These are phyloP conservation scores for Pichia kudriavzevii DNA, from an alignment of 1,139 yeast species.

Conservation along the genomic window DNA sequence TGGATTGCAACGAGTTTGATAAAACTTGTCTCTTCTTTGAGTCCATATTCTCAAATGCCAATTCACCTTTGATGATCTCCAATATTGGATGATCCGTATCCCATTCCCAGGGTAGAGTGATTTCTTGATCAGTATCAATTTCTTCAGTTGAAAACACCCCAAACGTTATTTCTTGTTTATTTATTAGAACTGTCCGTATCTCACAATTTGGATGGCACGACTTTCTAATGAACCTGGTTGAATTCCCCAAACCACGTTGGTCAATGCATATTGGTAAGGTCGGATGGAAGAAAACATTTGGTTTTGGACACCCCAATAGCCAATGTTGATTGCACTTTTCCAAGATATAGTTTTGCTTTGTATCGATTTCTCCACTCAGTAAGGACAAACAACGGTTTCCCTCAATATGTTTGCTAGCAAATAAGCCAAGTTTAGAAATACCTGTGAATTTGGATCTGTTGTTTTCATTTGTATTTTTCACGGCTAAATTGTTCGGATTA, in stretches of 20 bases:
- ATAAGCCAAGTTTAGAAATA: constrained; percentile 61
- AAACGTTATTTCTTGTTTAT: constrained; percentile 40
- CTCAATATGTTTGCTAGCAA: constrained; percentile 37
- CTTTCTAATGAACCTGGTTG: constrained; percentile 65
- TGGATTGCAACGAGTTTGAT: constrained; percentile 53
- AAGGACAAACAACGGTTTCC: constrained; percentile 53
- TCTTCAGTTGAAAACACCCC: constrained; percentile 51
- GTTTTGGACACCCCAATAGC: constrained; percentile 79
- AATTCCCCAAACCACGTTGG: constrained; percentile 72
- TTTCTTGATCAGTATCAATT: constrained; percentile 55
- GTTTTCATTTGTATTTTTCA: constrained; percentile 45
- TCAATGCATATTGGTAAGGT: constrained; percentile 59
- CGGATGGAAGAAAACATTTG: constrained; percentile 56
- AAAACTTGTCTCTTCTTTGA: constrained; percentile 46
- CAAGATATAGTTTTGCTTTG: constrained; percentile 50
- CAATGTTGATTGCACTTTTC: constrained; percentile 72
- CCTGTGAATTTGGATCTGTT: constrained; percentile 65
- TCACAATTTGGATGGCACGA: constrained; percentile 75
- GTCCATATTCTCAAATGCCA: constrained; percentile 40
- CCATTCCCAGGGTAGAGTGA: constrained; percentile 86
- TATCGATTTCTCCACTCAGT: constrained; percentile 66
- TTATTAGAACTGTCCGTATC: constrained; percentile 46
- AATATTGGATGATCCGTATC: constrained; percentile 69
- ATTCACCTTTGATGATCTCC: constrained; percentile 36
- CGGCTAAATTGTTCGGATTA: constrained; percentile 18